phyloP scores from a whole-genome alignment of 2,329 filamentous ascomycete species.

The Sporothrix euskadiensis region DNA sequence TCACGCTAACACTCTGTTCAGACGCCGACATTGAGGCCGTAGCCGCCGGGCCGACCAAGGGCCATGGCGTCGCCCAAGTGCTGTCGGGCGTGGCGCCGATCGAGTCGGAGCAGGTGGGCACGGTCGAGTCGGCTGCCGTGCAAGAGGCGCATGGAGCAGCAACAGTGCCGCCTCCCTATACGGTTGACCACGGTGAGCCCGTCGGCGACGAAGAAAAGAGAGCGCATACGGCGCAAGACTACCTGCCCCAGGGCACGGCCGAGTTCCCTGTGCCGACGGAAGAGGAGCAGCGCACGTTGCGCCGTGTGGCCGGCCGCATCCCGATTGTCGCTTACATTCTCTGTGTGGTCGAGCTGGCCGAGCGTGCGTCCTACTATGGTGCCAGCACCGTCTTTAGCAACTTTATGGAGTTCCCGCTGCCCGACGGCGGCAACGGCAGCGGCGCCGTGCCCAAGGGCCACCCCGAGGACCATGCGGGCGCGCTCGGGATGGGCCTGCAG shows the following conservation, averaged over 20 bases:
- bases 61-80: not conserved
- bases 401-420: constrained; percentile 56
- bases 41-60: not conserved
- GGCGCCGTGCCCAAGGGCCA: constrained; percentile 40
- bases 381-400: constrained; percentile 54
- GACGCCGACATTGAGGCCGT: constrained; percentile 1
- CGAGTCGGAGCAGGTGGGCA: not conserved
- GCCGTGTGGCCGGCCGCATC: not conserved
- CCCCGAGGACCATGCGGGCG: not conserved
- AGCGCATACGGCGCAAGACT: not conserved
- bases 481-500: constrained; percentile 35
- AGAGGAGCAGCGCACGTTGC: not conserved
- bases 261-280: not conserved
- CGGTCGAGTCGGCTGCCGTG: not conserved
- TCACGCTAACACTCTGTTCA: not conserved
- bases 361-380: constrained; percentile 56
- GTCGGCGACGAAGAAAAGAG: not conserved
- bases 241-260: not conserved
- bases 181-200: not conserved
- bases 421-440: constrained; percentile 42
- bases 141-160: not conserved
- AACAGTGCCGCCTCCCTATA: not conserved
- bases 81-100: not conserved
- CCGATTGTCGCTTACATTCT: not conserved
- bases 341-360: constrained; percentile 41